Conservation (phyloP, 441 rosid species). For the Jatropha podagrica region DNA sequence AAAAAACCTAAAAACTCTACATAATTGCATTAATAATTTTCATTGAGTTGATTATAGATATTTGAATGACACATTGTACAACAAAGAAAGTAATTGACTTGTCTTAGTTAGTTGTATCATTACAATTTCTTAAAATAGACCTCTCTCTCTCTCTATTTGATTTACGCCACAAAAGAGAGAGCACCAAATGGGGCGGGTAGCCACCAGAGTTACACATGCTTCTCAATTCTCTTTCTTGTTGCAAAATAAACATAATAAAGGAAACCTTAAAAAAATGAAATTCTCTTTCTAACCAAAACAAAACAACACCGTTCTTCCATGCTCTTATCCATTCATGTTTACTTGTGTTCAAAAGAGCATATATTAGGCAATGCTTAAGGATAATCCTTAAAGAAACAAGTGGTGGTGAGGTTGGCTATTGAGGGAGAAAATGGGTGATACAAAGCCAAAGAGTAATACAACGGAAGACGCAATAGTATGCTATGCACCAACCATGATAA, state of each 20-base stretch:
- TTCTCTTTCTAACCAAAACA: not conserved
- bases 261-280: too few species aligned
- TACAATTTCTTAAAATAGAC: constrained; percentile 15
- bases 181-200: constrained; percentile 36
- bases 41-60: too few species aligned
- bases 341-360: not conserved
- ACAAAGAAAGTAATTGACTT: not conserved
- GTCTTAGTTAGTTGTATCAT: not conserved
- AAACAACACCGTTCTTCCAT: not conserved
- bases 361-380: not conserved
- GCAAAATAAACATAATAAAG: not conserved
- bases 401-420: not conserved
- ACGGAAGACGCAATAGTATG: constrained; percentile 59
- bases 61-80: too few species aligned
- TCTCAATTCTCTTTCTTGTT: not conserved
- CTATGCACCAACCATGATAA: constrained; percentile 92
- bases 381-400: not conserved
- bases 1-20: too few species aligned
- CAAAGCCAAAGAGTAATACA: constrained; percentile 1
- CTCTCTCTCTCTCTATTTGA: not conserved
- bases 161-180: constrained; percentile 29
- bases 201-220: constrained; percentile 29
- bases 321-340: not conserved
- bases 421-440: not conserved
- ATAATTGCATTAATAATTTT: too few species aligned